A percentile compares a stretch with the other conserved stretches of the same genome.
Conservation (phyloP, 2,329 filamentous ascomycete genomes). For the Fusarium caatingaense region DNA sequence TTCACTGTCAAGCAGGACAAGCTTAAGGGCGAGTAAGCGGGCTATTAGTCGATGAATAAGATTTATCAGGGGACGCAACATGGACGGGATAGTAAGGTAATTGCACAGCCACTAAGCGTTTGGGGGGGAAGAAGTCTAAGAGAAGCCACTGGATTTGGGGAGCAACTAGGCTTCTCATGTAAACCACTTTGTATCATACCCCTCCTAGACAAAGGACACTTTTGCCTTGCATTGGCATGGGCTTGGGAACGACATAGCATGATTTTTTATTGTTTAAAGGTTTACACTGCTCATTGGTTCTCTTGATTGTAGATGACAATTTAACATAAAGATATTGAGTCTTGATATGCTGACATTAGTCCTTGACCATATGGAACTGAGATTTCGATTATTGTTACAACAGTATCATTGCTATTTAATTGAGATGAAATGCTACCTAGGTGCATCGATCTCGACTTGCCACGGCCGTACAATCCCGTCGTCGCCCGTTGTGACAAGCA, state of each 20-base stretch:
- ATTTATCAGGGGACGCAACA: slow-evolving; percentile 23
- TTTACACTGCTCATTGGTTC: slow-evolving; percentile 14
- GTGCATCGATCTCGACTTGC: slow-evolving; percentile 61
- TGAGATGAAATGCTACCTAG: slow-evolving; percentile 22
- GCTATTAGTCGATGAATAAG: background rate
- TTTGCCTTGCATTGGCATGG: slow-evolving; percentile 41
- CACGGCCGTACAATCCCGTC: slow-evolving; percentile 90
- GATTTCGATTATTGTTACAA: slow-evolving; percentile 1
- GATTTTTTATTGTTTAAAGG: slow-evolving; percentile 34
- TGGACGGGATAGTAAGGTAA: slow-evolving; percentile 28
- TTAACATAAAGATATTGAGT: slow-evolving; percentile 3
- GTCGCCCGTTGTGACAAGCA: slow-evolving; percentile 91
- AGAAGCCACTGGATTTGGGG: slow-evolving; percentile 40
- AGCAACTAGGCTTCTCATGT: slow-evolving; percentile 45
- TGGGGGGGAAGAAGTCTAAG: slow-evolving; percentile 40
- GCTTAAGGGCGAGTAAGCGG: slow-evolving; percentile 71
- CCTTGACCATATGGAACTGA: background rate
- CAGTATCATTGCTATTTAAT: slow-evolving; percentile 1
- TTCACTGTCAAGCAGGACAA: slow-evolving; percentile 75
- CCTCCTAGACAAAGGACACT: slow-evolving; percentile 47
- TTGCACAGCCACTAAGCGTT: slow-evolving; percentile 38
- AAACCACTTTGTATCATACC: slow-evolving; percentile 51
- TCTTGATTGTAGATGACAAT: background rate
- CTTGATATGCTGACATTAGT: background rate
- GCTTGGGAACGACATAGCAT: slow-evolving; percentile 44